These are phyloP conservation scores for Skeletonema potamos DNA, from an alignment of 108 stramenopile genomes.

Conservation along the genomic window DNA sequence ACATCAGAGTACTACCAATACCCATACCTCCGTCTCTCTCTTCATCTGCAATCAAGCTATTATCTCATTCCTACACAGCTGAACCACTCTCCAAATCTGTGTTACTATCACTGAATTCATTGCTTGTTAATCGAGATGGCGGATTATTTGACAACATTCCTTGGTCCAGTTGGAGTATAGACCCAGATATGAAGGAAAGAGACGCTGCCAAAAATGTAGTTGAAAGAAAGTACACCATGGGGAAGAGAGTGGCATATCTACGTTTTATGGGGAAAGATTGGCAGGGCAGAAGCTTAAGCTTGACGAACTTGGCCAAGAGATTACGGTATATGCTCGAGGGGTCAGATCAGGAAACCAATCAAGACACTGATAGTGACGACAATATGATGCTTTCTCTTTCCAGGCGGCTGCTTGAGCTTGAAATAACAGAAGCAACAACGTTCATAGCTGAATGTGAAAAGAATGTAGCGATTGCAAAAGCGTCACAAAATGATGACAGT, in stretches of 20 bases:
- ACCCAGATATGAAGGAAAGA: constrained; percentile 60
- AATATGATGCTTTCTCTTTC: constrained; percentile 49
- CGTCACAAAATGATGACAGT: constrained; percentile 2
- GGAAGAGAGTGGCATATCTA: constrained; percentile 87
- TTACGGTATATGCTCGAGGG: constrained; percentile 44
- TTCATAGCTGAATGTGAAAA: constrained; percentile 75
- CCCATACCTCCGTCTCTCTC: constrained; percentile 28
- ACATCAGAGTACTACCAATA: constrained; percentile 8
- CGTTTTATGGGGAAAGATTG: constrained; percentile 85
- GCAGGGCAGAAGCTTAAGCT: constrained; percentile 54
- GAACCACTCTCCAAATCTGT: constrained; percentile 56
- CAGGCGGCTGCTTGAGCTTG: constrained; percentile 62
- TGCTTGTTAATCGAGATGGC: constrained; percentile 70
- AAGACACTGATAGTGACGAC: constrained; percentile 24
- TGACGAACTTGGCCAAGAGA: constrained; percentile 51
- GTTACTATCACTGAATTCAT: constrained; percentile 54
- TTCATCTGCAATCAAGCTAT: constrained; percentile 30
- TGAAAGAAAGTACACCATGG: constrained; percentile 59
- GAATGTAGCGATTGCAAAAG: constrained; percentile 49
- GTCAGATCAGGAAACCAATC: constrained; percentile 8
- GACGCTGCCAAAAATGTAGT: constrained; percentile 76
- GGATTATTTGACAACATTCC: constrained; percentile 81
- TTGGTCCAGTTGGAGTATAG: constrained; percentile 72
- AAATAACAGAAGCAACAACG: constrained; percentile 66
- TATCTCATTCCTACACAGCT: constrained; percentile 45